Evolutionary conservation across 2,329 filamentous ascomycete genomes (phyloP), one percentile per base, ranked within the genome.

Genomic region (Hypoxylon sp.): DNA sequence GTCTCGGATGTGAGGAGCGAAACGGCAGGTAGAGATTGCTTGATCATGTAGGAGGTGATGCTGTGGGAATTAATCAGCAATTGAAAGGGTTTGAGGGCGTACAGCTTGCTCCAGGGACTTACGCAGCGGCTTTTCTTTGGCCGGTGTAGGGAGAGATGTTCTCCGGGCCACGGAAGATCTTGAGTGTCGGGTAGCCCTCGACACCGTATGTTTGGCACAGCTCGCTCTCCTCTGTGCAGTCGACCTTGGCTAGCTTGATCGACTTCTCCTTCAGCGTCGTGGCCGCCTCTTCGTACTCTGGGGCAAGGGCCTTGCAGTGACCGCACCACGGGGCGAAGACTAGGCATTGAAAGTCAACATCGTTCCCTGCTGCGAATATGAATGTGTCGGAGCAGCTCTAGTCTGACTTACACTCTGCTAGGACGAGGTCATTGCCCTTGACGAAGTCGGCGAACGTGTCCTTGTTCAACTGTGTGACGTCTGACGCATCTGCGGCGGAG

Each of bases 291-390:
- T 96, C 91, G 78, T 95, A 96, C 79, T 95, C 91, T 74, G 91
- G 90, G 62, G 90, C 95, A 67, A 99, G 91, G 60, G 94, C 94
- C 84, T 99, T 98, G 90, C 94, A 98, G 85, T 98, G 94, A 67
- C 93, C 94, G 70, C 91, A 96, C 93, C 94, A 96, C 69, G 94
- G 93, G 67, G 94, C 94, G 77, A 91, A 97, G 87, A 97, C 89
- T 92, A 63, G 57, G 5, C 43, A 52, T 52, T 40, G 51, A 3
- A 33, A 35, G 40, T 83, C 72, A 83, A 77, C 56, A 42, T 11
- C 11, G 15, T 18, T 15, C 37, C 18, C 11, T n/a, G n/a, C n/a
- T 5, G 3, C 10, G 11, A 23, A 33, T n/a, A n/a, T n/a, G n/a
- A 29, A n/a, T n/a, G 13, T 21, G 18, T 23, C 49, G 6, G 40